Base-by-base conservation (phyloP, 108 stramenopile genomes). In the Mediolabrus comicus region DNA sequence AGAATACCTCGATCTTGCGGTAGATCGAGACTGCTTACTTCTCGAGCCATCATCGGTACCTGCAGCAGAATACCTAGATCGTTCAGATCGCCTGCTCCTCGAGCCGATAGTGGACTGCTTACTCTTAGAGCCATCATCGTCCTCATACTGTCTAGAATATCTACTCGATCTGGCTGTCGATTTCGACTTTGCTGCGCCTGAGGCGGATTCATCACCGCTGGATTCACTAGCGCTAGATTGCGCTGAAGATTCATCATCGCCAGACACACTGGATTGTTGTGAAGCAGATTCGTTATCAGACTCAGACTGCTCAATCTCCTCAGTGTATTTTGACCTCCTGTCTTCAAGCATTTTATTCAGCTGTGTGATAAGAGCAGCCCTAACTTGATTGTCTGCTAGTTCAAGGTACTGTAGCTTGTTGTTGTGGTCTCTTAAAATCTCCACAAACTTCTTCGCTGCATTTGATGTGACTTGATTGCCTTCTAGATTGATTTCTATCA, bases 391-490 rank as follows among this genome's bases (percentile, higher is more conserved):
- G 46, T 49, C 46, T 22, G 46, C 46, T 22, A 49, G 46, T 49
- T 49, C 46, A 49, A 49, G 46, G 22, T 49, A 49, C 22, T 49
- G 19, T 8, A 49, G 46, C 19, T 32, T 59, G 3, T 59, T 19
- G 19, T 59, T 59, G 24, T 32, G 24, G 0, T 59, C 59, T 9
- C 34, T 59, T 13, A 59, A 19, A 25, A 59, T 11, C 12, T 24
- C 59, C 16, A 59, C 34, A 17, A 59, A 59, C 32, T 33, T 34
- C n/a, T 24, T 35, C 24, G 59, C 59, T 17, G 9, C 35, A 59
- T 59, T 59, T 32, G 33, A 34, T 19, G 59, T 59, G 34, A 59
- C 34, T 34, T 34, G 24, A 33, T 59, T 59, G 12, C 35, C 59
- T 33, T 59, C 59, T n/a, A 59, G 34, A 6, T 59, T 25, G 22